phyloP scores from a whole-genome alignment of 106 monocot genomes.

The Xerophyta viscosa region DNA sequence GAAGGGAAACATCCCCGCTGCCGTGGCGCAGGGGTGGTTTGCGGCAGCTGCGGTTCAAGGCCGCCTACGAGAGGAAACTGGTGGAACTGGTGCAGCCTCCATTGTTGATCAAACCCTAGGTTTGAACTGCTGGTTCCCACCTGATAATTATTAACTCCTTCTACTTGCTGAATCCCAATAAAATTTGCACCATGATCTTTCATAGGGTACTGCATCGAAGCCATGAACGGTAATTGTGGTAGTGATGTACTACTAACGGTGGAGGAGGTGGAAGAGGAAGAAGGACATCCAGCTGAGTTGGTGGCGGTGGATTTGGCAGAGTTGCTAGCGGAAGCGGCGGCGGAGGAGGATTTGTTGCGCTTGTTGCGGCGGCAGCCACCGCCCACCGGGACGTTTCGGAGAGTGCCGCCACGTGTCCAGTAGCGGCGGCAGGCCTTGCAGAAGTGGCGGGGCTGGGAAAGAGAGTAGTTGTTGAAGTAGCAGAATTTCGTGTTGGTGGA shows the following conservation, averaged over 20 bases:
- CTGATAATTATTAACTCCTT: no score
- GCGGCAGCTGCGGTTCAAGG: constrained; percentile 3
- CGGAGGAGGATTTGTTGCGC: constrained; percentile 22
- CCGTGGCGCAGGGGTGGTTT: no score
- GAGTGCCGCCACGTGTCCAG: constrained; percentile 59
- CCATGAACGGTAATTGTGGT: no score
- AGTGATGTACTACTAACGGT: no score
- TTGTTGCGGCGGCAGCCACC: constrained; percentile 60
- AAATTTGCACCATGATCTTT: no score
- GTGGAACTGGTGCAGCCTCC: constrained; percentile 39
- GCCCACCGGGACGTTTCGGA: constrained; percentile 57
- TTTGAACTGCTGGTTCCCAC: no score
- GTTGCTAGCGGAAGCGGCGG: no score
- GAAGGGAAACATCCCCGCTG: constrained; percentile 13
- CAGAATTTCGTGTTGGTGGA: constrained; percentile 55
- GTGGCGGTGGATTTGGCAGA: not conserved
- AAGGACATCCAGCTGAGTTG: constrained; percentile 1
- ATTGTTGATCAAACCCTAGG: constrained; percentile 27
- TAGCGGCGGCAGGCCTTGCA: constrained; percentile 67
- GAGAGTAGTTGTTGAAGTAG: constrained; percentile 75
- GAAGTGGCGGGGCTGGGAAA: constrained; percentile 69
- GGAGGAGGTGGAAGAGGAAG: no score
- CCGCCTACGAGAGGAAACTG: constrained; percentile 29
- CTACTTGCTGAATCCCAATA: no score
- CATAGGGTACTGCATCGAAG: no score